Base-by-base conservation (phyloP, 805 yeast genomes). In the Kluyveromyces lactis region DNA sequence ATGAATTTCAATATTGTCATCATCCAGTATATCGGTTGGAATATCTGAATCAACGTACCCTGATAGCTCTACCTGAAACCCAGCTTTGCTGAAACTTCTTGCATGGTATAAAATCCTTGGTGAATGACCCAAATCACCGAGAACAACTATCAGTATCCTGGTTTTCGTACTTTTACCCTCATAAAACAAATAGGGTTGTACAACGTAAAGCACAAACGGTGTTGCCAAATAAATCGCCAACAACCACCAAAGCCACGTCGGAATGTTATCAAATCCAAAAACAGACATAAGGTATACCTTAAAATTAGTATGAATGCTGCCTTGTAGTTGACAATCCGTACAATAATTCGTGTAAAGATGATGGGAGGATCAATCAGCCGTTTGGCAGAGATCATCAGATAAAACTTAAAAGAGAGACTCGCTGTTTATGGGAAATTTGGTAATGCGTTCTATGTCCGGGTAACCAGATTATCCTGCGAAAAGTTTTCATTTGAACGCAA, bases 91-190 rank as follows among this genome's bases (percentile, higher is more conserved):
- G 50, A 92, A 78, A 40, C 90, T 81, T 42, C 69, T 63, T 0
- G 95, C 95, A 57, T 92, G 98, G 61, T 90, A 84, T 49, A 81
- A 73, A 83, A 90, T 92, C 43, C 98, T 69, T 5, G 98, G 98
- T 0, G 97, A 89, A 55, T 87, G 95, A 11, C 95, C 96, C 39
- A 92, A 56, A 55, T 90, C 97, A 2, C 98, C 98, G 15, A 92
- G 64, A 2, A 92, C 98, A 46, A 86, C 72, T 15, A 92, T 77
- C 8, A 83, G 71, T 4, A 86, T 78, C 38, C 86, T 73, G 45
- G 69, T 75, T 43, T 68, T 60, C 4, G 61, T 47, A 5, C 65
- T 58, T 26, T 52, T 55, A 39, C 52, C 51, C 9, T 66, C 71
- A 39, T 53, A 56, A 18, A 49, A 45, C 9, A 66, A n/a, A 34